A percentile compares a stretch with the other conserved stretches of the same genome.
Evolutionary conservation across 2,329 filamentous ascomycete genomes (phyloP).

Genomic region (Hymenoscyphus linearis): DNA sequence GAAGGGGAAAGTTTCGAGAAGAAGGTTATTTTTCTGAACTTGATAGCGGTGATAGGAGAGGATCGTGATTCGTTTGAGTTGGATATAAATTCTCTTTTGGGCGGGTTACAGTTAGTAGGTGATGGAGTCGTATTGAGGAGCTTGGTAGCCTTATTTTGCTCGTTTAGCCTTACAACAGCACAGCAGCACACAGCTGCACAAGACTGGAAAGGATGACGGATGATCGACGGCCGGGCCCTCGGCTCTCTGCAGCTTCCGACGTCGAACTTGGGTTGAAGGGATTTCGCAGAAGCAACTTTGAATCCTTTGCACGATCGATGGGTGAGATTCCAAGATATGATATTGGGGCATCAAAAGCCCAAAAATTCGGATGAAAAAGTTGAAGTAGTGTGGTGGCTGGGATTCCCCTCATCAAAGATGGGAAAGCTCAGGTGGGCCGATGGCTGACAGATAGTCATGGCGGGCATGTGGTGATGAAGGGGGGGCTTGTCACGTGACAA

Average conservation of each 20-base stretch:
- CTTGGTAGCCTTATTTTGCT: background rate
- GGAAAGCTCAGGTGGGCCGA: background rate
- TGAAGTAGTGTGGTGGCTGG: background rate
- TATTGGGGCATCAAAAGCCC: background rate
- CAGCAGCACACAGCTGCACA: too few relatives aligned
- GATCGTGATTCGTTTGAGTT: background rate
- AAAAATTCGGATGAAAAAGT: background rate
- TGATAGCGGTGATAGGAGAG: background rate
- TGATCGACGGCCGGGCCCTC: constrained; percentile 3
- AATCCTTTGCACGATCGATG: constrained; percentile 2
- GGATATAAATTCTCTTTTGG: background rate
- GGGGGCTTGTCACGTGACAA: background rate
- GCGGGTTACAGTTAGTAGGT: background rate
- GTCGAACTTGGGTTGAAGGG: constrained; percentile 4
- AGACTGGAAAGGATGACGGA: background rate
- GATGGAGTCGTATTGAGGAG: background rate
- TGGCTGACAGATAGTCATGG: background rate
- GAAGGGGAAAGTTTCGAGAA: constrained; percentile 7
- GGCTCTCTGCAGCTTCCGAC: background rate
- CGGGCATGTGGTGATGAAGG: background rate
- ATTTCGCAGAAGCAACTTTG: background rate
- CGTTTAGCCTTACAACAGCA: background rate
- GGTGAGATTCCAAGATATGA: constrained; percentile 1
- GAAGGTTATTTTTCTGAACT: constrained; percentile 2
- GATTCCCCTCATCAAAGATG: background rate